Conservation (phyloP, 257 asterid species). For the Ehretia macrophylla region DNA sequence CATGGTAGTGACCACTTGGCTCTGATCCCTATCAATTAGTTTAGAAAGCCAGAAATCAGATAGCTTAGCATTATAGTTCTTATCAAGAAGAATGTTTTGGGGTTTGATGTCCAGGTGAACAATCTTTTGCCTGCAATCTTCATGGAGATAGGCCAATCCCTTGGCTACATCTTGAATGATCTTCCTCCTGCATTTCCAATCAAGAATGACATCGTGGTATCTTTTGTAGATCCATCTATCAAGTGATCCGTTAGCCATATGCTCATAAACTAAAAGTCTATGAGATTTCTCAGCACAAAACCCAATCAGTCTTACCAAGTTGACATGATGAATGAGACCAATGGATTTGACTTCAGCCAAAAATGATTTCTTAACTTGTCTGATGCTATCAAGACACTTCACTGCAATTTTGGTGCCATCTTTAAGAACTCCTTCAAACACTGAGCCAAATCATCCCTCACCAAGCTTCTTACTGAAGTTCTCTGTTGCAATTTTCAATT, state of each 20-base stretch:
- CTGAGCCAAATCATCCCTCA: not conserved
- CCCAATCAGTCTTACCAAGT: not conserved
- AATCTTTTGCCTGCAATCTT: not conserved
- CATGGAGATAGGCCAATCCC: not conserved
- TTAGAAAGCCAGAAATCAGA: not conserved
- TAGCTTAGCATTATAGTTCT: not conserved
- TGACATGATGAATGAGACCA: not conserved
- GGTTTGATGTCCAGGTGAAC: not conserved
- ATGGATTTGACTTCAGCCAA: not conserved
- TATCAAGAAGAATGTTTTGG: not conserved
- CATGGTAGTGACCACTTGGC: not conserved
- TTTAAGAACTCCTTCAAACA: not conserved
- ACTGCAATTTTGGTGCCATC: not conserved
- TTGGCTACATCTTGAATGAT: not conserved
- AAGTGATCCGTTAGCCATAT: not conserved
- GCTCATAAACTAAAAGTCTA: not conserved
- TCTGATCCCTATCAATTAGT: not conserved
- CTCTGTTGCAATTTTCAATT: not conserved
- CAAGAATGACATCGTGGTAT: not conserved
- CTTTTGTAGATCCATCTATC: not conserved
- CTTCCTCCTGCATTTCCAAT: not conserved
- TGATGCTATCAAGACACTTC: not conserved
- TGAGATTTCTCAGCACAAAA: not conserved
- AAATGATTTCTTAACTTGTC: not conserved
- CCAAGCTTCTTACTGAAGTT: not conserved